Conservation (phyloP, 2,329 filamentous ascomycete genomes). For the Penicillium sp. region DNA sequence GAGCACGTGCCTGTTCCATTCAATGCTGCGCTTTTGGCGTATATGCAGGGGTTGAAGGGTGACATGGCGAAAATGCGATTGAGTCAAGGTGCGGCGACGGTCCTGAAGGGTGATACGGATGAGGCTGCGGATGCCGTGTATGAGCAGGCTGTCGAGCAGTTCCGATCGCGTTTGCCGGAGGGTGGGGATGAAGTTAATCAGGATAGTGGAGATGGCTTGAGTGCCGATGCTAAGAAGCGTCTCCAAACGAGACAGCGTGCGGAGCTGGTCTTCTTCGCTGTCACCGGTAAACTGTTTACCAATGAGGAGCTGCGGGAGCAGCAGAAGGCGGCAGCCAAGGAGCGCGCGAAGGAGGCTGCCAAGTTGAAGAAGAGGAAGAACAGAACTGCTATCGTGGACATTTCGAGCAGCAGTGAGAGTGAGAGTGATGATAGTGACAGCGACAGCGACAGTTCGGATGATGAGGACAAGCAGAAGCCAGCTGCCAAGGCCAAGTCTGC, state of each 20-base stretch:
- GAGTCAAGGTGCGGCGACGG: slow-evolving; percentile 58
- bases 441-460: slow-evolving; percentile 3
- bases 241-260: slow-evolving; percentile 36
- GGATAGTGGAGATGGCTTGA: slow-evolving; percentile 20
- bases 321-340: slow-evolving; percentile 20
- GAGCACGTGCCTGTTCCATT: slow-evolving; percentile 65
- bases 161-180: slow-evolving; percentile 32
- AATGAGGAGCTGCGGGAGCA: slow-evolving; percentile 23
- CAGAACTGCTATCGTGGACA: slow-evolving; percentile 39
- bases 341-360: slow-evolving; percentile 4
- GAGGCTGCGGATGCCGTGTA: slow-evolving; percentile 25
- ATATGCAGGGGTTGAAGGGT: slow-evolving; percentile 74
- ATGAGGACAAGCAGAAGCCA: slow-evolving; percentile 10
- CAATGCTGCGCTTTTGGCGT: slow-evolving; percentile 65
- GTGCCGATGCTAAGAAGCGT: slow-evolving; percentile 24
- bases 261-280: slow-evolving; percentile 35
- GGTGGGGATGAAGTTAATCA: slow-evolving; percentile 22
- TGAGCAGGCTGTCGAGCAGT: slow-evolving; percentile 51
- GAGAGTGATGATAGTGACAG: no score
- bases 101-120: slow-evolving; percentile 46
- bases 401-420: slow-evolving; percentile 41
- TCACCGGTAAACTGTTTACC: slow-evolving; percentile 28
- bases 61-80: slow-evolving; percentile 62
- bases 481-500: slow-evolving; percentile 9
- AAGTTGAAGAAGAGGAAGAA: slow-evolving; percentile 38